Percentiles rank a stretch among this genome's conserved stretches.
Evolutionary conservation across 1,139 yeast species (phyloP).

Genomic region (Candida mesenterica): DNA sequence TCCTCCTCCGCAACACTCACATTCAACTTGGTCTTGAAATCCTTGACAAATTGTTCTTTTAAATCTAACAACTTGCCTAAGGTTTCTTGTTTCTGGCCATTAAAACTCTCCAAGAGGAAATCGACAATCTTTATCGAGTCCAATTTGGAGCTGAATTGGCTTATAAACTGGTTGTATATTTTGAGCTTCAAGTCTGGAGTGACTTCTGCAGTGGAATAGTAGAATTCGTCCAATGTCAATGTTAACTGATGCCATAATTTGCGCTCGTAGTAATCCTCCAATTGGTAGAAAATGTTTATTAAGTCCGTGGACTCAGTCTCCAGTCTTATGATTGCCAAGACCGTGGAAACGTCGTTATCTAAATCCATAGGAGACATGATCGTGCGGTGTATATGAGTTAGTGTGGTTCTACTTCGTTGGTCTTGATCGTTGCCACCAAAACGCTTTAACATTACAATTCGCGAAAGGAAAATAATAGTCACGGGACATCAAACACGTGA

Average conservation of each 20-base stretch:
- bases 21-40: constrained; percentile 23
- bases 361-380: constrained; percentile 32
- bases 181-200: constrained; percentile 49
- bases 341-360: constrained; percentile 55
- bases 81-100: constrained; percentile 47
- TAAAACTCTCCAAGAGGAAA: constrained; percentile 57
- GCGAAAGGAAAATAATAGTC: not conserved
- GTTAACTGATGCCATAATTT: constrained; percentile 82
- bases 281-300: constrained; percentile 62
- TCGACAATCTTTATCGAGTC: constrained; percentile 78
- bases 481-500: no score
- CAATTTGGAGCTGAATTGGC: constrained; percentile 64
- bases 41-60: constrained; percentile 46
- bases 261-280: constrained; percentile 86
- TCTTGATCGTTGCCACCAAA: constrained; percentile 6
- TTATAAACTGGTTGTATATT: constrained; percentile 70
- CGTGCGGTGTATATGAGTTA: constrained; percentile 1
- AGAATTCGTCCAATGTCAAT: constrained; percentile 60
- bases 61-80: constrained; percentile 56
- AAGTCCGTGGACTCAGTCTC: constrained; percentile 65
- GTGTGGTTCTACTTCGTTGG: not conserved
- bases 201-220: constrained; percentile 32
- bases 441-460: no score
- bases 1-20: constrained; percentile 32
- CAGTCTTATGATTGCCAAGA: constrained; percentile 67